Conservation (phyloP, 2,329 filamentous ascomycete species). For the Clarireedia hainanense region DNA sequence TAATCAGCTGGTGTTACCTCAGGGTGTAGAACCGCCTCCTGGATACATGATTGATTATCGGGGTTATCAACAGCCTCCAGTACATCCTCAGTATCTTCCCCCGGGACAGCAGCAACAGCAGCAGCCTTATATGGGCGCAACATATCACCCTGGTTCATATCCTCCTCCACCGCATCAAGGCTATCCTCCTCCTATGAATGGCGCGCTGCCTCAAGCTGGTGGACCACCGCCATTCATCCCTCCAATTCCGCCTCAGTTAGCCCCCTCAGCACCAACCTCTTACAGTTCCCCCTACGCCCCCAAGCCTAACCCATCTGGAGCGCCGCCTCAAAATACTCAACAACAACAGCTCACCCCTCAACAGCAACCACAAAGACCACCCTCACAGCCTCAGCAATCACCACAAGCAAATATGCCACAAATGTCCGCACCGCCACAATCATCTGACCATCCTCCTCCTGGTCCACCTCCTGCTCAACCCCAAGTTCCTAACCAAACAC, state of each 20-base stretch:
- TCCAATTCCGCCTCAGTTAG: slow-evolving; percentile 20
- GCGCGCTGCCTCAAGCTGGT: slow-evolving; percentile 8
- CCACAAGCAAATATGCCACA: slow-evolving; percentile 6
- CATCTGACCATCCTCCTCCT: slow-evolving; percentile 2
- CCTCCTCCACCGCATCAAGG: neutral
- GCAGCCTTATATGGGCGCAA: slow-evolving; percentile 17
- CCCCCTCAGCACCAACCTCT: slow-evolving; percentile 10
- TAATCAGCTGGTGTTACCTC: slow-evolving; percentile 11
- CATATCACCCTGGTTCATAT: slow-evolving; percentile 10
- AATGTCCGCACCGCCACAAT: neutral
- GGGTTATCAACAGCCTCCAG: slow-evolving; percentile 16
- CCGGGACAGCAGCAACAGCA: slow-evolving; percentile 16
- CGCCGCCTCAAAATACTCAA: slow-evolving; percentile 4
- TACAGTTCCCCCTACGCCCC: slow-evolving; percentile 31
- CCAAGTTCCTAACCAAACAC: neutral
- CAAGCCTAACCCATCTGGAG: slow-evolving; percentile 19
- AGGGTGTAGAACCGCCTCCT: neutral
- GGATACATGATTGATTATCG: slow-evolving; percentile 20
- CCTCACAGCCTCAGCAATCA: neutral
- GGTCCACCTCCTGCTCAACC: neutral
- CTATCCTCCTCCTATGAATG: slow-evolving; percentile 8
- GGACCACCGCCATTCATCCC: slow-evolving; percentile 12
- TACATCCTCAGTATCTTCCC: slow-evolving; percentile 14
- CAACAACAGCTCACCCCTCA: slow-evolving; percentile 1
- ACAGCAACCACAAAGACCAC: slow-evolving; percentile 4